Base-by-base conservation (phyloP, 768 basidiomycete genomes). In the Pleurotus pulmonarius region DNA sequence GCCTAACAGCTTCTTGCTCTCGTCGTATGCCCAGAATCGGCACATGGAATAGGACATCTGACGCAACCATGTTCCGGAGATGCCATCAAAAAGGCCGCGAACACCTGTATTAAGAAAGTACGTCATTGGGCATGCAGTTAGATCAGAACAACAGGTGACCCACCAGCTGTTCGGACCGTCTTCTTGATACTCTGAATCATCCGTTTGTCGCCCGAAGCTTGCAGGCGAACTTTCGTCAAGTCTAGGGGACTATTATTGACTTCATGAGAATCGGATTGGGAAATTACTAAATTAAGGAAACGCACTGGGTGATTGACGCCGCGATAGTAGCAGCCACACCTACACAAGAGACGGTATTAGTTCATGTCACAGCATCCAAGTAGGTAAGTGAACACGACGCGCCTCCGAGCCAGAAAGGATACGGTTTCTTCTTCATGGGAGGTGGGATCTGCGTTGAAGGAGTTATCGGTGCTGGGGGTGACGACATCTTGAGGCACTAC, bases 11-110 rank as follows among this genome's bases (percentile, higher is more conserved):
- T 88, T 92, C 78, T 94, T 95, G 68, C 87, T 90, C 74, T 91
- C 88, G 60, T 94, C 92, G 69, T 94, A 93, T 13, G 90, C 91
- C 84, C 91, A 94, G 75, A 94, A 95, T n/a, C 92, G 80, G 69
- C 90, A 92, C 68, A 94, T 76, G 43, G 90, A 92, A 73, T 95
- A 95, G 34, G 86, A 90, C 91, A 94, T 92, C 72, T 96, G 93
- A 25, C 93, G 83, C 70, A 96, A 72, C 84, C 91, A 88, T 24
- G 93, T 96, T 26, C 92, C 93, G 2, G 87, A 76, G 58, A 94
- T 91, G 15, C 93, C 93, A 66, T 94, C 93, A 64, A 83, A 92
- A 47, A 94, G 76, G 2, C 93, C 93, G 39, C 83, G 78, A 48
- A 75, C 72, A 57, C 84, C 84, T 82, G 56, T 57, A 59, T 56